Base-by-base conservation (phyloP, 1,139 yeast genomes). In the Candida glucosophila region DNA sequence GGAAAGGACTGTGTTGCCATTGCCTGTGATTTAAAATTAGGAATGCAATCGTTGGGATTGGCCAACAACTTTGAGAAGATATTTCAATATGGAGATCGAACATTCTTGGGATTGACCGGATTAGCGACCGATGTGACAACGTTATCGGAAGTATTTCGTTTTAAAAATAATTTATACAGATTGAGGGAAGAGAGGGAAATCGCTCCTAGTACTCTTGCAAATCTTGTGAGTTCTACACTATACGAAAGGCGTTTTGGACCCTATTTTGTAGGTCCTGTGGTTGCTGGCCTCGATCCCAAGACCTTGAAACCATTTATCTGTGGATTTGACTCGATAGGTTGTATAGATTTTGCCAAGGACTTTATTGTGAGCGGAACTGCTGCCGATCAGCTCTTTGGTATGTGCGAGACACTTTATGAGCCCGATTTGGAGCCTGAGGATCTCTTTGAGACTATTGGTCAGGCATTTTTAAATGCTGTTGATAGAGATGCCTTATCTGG, bases 1-100 rank as follows among this genome's bases (percentile, higher is more conserved):
- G 99, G 99, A 41, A 88, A 92, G 51, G 96, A 86, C 43, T 92
- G 99, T 61, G 86, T 92, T 33, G 98, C 98, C 24, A 88, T 92
- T 44, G 99, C 97, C 10, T 78, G 92, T 44, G 99, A 92, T 58
- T 65, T 90, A 47, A 77, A 98, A 47, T 67, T 92, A 37, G 99
- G 99, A 17, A 77, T 77, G 52, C 98, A 90, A 55, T 83, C 96
- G 5, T 67, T 90, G 22, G 96, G 97, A 30, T 77, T 92, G 28
- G 68, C 95, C 26, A 86, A 86, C 53, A 79, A 86, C 48, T 92
- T 92, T 52, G 97, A 90, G 48, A 90, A 90, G 63, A 67, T 92
- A 36, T 86, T 88, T 53, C 76, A 73, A 40, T 78, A 76, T 47
- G 95, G 90, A 17, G 64, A 62, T 37, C 80, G 83, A 52, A 82